Percentiles rank a stretch among this genome's conserved stretches.
phyloP scores from a whole-genome alignment of 2,329 filamentous ascomycete genomes.

The Ustulina deusta region DNA sequence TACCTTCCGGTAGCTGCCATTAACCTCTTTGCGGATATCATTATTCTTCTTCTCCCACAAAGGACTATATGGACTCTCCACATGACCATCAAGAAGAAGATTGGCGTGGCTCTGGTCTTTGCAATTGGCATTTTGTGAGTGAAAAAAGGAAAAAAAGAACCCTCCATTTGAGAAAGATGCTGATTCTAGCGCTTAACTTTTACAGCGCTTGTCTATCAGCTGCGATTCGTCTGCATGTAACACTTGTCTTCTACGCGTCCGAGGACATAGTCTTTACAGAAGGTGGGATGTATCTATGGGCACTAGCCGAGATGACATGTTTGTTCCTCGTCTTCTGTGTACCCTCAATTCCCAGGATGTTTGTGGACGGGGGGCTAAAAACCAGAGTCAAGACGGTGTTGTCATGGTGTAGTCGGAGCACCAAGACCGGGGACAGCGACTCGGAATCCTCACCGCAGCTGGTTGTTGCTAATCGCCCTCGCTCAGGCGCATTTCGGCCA shows the following conservation, averaged over 20 bases:
- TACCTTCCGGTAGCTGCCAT: constrained; percentile 57
- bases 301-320: constrained; percentile 57
- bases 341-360: constrained; percentile 53
- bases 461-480: background rate
- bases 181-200: background rate
- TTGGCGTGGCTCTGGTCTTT: constrained; percentile 55
- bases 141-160: background rate
- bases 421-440: background rate
- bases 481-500: background rate
- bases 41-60: constrained; percentile 57
- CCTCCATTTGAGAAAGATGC: background rate
- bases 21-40: constrained; percentile 58
- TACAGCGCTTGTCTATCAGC: constrained; percentile 54
- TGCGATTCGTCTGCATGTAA: constrained; percentile 51
- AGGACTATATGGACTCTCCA: constrained; percentile 55
- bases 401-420: background rate
- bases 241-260: constrained; percentile 46
- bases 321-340: constrained; percentile 57
- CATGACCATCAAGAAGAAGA: constrained; percentile 56
- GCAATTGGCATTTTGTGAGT: constrained; percentile 56
- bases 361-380: constrained; percentile 33
- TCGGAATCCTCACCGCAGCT: background rate
- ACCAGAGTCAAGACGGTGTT: constrained; percentile 8
- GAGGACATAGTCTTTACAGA: constrained; percentile 52
- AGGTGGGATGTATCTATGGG: constrained; percentile 56